Conservation (phyloP, 1,284 basidiomycete species). For the Schizophyllum amplum region DNA sequence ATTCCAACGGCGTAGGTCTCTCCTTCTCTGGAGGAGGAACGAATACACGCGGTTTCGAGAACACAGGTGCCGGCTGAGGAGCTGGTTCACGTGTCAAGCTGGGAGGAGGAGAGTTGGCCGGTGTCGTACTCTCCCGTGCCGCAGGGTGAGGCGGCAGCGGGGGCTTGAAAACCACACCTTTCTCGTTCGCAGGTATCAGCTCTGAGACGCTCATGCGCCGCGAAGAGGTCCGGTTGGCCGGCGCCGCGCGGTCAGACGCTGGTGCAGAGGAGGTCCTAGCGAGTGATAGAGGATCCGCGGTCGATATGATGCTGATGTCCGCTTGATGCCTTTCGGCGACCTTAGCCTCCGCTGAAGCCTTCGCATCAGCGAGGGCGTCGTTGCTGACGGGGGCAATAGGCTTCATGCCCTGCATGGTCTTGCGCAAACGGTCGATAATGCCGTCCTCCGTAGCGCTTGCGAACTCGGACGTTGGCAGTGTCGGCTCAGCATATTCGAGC, state of each 20-base stretch:
- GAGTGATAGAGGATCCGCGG: slow-evolving; percentile 10
- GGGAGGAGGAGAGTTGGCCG: slow-evolving; percentile 6
- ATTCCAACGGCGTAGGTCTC: slow-evolving; percentile 15
- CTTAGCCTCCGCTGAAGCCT: slow-evolving; percentile 61
- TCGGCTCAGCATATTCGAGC: not conserved
- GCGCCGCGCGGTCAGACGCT: not conserved
- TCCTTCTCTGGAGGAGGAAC: slow-evolving; percentile 15
- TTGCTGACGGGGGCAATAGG: slow-evolving; percentile 56
- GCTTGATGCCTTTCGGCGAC: slow-evolving; percentile 54
- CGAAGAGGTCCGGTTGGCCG: slow-evolving; percentile 2
- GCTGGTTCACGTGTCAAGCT: too few species aligned
- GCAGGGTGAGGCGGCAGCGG: not conserved
- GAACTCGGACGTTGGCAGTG: slow-evolving; percentile 4
- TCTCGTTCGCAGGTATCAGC: slow-evolving; percentile 26
- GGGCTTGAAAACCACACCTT: not conserved
- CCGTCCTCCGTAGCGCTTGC: slow-evolving; percentile 25
- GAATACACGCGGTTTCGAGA: slow-evolving; percentile 32
- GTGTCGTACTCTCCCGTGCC: slow-evolving; percentile 6
- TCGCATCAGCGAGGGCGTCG: slow-evolving; percentile 56
- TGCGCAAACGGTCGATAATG: slow-evolving; percentile 56
- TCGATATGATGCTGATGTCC: slow-evolving; percentile 28
- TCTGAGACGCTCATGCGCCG: slow-evolving; percentile 50
- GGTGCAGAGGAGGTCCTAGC: slow-evolving; percentile 1
- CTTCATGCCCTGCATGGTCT: slow-evolving; percentile 53
- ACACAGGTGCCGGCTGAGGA: slow-evolving; percentile 41